Base-by-base conservation (phyloP, 306 rosid species). In the Cicer judaicum region DNA sequence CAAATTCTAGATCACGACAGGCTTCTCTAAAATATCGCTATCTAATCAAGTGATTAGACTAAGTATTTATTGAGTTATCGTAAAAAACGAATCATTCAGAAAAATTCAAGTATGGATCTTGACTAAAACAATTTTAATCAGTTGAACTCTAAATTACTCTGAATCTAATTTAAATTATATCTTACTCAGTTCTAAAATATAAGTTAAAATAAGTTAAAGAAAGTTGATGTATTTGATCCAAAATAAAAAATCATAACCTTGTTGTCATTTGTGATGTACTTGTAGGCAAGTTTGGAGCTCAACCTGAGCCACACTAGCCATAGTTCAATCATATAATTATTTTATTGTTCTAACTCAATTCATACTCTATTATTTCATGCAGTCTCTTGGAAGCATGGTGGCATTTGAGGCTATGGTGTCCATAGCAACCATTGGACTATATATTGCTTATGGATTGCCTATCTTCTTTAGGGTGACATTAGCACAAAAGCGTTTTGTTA, bases 371-470 rank as follows among this genome's bases (percentile, higher is more conserved):
- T 70, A 60, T 12, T 36, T 10, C 16, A 13, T 2, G 88, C 95
- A 92, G 93, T 94, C 99, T 84, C 93, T 94, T 67, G 99, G 99
- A 77, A 94, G 99, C 87, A 71, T 78, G 10, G 99, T 94, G 64
- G 99, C 99, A 56, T 94, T 92, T 78, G 80, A 89, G 11, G 99
- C 99, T 38, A 94, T 94, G 99, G 96, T 94, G 39, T 94, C 99
- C 24, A 89, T 94, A 76, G 96, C 98, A 73, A 90, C 88, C 2
- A 90, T 94, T 47, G 99, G 98, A 47, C 88, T 92, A 57, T 94
- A 92, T 71, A 94, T 94, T 81, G 96, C 93, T 21, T 94, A 94
- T 86, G 99, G 96, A 12, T 43, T 94, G 6, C 99, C 99, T 38
- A 94, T 94, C 78, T 90, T 92, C 84, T 87, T 90, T 43, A 86